phyloP scores from a whole-genome alignment of 805 yeast genomes.

The Saccharomycopsis fodiens region DNA sequence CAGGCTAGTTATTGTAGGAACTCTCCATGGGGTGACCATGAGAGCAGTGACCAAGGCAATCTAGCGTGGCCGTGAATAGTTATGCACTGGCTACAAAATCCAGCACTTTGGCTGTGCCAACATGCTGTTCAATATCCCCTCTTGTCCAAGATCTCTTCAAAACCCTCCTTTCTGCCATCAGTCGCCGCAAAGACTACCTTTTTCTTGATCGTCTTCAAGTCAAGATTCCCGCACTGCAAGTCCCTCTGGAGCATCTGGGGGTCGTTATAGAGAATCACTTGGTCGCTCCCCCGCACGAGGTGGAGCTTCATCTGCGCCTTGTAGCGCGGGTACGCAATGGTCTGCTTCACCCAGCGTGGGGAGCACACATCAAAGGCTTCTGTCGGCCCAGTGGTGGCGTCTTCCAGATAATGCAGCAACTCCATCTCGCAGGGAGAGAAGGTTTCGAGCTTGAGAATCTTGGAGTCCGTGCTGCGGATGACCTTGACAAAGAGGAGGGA shows the following conservation, averaged over 20 bases:
- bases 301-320: conserved; percentile 34
- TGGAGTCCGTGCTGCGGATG: conserved; percentile 28
- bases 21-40: too few species aligned
- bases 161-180: background rate
- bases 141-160: background rate
- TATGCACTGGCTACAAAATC: too few species aligned
- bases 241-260: conserved; percentile 27
- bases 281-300: conserved; percentile 21
- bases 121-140: background rate
- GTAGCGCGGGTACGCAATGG: conserved; percentile 32
- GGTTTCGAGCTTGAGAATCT: conserved; percentile 29
- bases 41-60: too few species aligned
- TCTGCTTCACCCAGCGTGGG: conserved; percentile 29
- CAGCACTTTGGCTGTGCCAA: too few species aligned
- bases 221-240: conserved; percentile 22
- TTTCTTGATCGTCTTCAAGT: background rate
- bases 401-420: conserved; percentile 11
- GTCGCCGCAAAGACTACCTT: background rate
- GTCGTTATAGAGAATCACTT: conserved; percentile 26
- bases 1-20: too few species aligned
- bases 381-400: background rate
- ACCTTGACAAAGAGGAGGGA: conserved; percentile 28
- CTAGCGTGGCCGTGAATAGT: too few species aligned
- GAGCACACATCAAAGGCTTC: background rate
- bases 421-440: conserved; percentile 21